Percentiles rank a stretch among this genome's conserved stretches.
Conservation (phyloP, 352 stramenopile genomes). For the Elongisporangium prolatum region DNA sequence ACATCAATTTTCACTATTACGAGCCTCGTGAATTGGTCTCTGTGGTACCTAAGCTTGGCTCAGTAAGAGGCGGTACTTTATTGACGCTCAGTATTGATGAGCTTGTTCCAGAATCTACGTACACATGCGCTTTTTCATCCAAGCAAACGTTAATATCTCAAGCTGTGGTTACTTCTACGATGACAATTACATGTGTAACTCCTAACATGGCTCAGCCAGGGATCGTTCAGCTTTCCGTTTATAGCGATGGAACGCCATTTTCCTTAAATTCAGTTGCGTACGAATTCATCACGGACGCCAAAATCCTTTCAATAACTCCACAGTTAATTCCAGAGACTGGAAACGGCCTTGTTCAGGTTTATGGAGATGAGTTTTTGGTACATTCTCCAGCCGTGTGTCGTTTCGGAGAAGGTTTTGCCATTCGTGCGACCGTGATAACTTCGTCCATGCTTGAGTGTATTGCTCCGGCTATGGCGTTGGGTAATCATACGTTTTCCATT, state of each 20-base stretch:
- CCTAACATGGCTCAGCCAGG: conserved; percentile 2
- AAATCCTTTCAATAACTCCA: conserved; percentile 15
- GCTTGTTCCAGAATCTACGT: conserved; percentile 2
- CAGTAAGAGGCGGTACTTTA: conserved; percentile 10
- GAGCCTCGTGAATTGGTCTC: conserved; percentile 12
- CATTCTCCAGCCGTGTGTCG: conserved; percentile 15
- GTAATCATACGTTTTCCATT: conserved; percentile 27
- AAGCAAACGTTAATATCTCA: conserved; percentile 2
- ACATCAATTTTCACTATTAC: conserved; percentile 20
- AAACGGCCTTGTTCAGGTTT: background rate
- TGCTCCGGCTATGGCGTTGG: conserved; percentile 13
- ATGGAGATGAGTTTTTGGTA: conserved; percentile 13
- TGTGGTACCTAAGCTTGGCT: conserved; percentile 19
- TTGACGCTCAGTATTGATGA: conserved; percentile 15
- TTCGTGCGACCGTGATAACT: conserved; percentile 10
- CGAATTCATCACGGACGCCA: conserved; percentile 12
- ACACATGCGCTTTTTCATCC: conserved; percentile 29
- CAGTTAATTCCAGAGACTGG: conserved; percentile 9
- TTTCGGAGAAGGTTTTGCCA: conserved; percentile 12
- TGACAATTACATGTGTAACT: conserved; percentile 5
- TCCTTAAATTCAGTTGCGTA: conserved; percentile 24
- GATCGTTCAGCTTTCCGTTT: conserved; percentile 22
- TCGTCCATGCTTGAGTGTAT: conserved; percentile 22
- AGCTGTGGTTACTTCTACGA: conserved; percentile 10
- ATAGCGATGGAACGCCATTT: conserved; percentile 23